Evolutionary conservation across 1,284 basidiomycete species (phyloP).

Genomic region (Naganishia albida): DNA sequence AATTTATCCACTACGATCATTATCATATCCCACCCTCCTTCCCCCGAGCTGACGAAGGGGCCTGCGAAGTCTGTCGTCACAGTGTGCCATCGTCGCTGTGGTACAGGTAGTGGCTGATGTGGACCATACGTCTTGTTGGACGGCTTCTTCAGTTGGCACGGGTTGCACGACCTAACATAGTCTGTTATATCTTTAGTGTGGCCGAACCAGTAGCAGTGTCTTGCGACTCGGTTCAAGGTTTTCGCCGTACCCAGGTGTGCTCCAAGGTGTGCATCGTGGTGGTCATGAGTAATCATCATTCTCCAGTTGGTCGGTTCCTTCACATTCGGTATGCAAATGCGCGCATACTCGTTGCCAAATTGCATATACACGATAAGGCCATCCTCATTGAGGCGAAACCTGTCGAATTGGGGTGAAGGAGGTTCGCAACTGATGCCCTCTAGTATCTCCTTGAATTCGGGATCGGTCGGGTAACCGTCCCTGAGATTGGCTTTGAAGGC

Average conservation of each 20-base stretch:
- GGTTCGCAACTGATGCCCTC: neutral
- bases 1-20: conserved; percentile 53
- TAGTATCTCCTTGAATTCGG: conserved; percentile 2
- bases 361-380: conserved; percentile 2
- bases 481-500: neutral
- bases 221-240: conserved; percentile 12
- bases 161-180: conserved; percentile 19
- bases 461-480: neutral
- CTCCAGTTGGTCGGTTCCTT: neutral
- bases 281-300: conserved; percentile 12
- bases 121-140: conserved; percentile 43
- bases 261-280: neutral
- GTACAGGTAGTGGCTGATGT: conserved; percentile 49
- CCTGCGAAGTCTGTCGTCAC: conserved; percentile 58
- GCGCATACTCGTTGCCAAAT: neutral
- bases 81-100: conserved; percentile 50
- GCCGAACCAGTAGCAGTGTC: conserved; percentile 11
- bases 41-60: conserved; percentile 48
- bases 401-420: neutral
- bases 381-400: conserved; percentile 1
- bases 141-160: conserved; percentile 7
- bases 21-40: conserved; percentile 53
- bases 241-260: conserved; percentile 8
- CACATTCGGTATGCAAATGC: conserved; percentile 7
- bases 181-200: conserved; percentile 15